Base-by-base conservation (phyloP, 192 early-diverging fungal species). In the Backusella circina region DNA sequence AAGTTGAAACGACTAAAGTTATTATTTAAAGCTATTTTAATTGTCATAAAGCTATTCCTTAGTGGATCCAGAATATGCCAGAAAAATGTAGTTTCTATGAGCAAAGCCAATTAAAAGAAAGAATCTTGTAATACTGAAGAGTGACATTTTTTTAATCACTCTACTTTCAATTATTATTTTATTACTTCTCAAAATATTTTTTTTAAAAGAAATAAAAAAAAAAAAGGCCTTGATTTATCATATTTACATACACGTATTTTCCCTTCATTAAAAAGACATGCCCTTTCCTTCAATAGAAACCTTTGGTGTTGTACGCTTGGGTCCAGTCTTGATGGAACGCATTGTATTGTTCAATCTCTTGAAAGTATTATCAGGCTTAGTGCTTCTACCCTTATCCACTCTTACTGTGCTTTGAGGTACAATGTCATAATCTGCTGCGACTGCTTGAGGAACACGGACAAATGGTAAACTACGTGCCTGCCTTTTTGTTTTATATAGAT, bases 391-490 rank as follows among this genome's bases (percentile, higher is more conserved):
- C 21, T 73, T 76, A 31, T 83, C 82, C 16, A 71, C 57, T 39
- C 76, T 79, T 8, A 79, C 67, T 1, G 70, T 80, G 33, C 82
- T 83, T 35, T 77, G 82, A 37, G 82, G 82, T 44, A 74, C 82
- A 54, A 83, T 77, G 44, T 83, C 82, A 72, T 79, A 83, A 66
- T 78, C 78, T 5, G 78, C 64, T n/a, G 77, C 78, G 15, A 79
- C 72, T 30, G 77, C 75, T 38, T 70, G 71, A 32, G 81, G 81
- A 33, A 82, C 74, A 67, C 81, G 71, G 32, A 79, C 81, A 70
- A 74, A 57, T 28, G 54, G 75, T 41, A 77, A 36, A 35, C 72
- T 72, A 18, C 47, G 54, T 21, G 68, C 67, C 35, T 73, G 47
- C 15, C 77, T 72, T 57, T 69, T n/a, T 31, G 30, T 65, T 32